Percentiles rank a stretch among this genome's conserved stretches.
phyloP scores from a whole-genome alignment of 768 basidiomycete species.

The Sporobolomyces roseus region DNA sequence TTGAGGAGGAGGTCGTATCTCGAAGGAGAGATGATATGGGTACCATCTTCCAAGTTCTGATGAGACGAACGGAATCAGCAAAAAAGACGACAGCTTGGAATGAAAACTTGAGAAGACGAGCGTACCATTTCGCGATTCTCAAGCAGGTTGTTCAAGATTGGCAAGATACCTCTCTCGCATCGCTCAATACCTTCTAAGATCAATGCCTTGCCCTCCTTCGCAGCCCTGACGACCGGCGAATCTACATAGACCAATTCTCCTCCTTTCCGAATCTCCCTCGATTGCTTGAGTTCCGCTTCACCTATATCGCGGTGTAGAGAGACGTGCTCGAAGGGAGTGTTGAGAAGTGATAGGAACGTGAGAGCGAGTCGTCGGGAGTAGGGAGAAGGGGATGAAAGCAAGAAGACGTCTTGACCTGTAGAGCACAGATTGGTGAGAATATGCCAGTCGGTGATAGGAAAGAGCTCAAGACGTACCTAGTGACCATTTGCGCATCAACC shows the following conservation, averaged over 20 bases:
- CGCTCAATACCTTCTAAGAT: constrained; percentile 37
- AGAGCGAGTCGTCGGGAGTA: constrained; percentile 33
- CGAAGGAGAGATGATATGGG: constrained; percentile 30
- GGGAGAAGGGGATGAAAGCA: constrained; percentile 20
- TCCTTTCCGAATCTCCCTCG: constrained; percentile 26
- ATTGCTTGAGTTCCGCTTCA: constrained; percentile 35
- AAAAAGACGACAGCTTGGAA: neutral
- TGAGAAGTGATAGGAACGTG: constrained; percentile 29
- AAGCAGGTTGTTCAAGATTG: constrained; percentile 36
- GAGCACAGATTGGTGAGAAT: neutral
- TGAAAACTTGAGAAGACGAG: neutral
- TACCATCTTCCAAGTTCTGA: constrained; percentile 36
- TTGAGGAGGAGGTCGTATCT: constrained; percentile 32
- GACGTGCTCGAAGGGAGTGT: constrained; percentile 31
- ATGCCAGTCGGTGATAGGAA: neutral
- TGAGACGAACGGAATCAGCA: neutral
- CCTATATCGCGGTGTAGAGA: constrained; percentile 32
- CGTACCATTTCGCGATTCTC: constrained; percentile 37
- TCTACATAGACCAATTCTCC: constrained; percentile 28
- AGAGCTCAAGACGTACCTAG: neutral
- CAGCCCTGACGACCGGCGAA: constrained; percentile 14
- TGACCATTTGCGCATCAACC: constrained; percentile 25
- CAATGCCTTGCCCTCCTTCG: constrained; percentile 26
- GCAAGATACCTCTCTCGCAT: constrained; percentile 35
- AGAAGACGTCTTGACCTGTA: constrained; percentile 34